These are phyloP conservation scores for Helicostylum pulchrum DNA, from an alignment of 192 early-diverging fungal genomes.

Conservation along the genomic window DNA sequence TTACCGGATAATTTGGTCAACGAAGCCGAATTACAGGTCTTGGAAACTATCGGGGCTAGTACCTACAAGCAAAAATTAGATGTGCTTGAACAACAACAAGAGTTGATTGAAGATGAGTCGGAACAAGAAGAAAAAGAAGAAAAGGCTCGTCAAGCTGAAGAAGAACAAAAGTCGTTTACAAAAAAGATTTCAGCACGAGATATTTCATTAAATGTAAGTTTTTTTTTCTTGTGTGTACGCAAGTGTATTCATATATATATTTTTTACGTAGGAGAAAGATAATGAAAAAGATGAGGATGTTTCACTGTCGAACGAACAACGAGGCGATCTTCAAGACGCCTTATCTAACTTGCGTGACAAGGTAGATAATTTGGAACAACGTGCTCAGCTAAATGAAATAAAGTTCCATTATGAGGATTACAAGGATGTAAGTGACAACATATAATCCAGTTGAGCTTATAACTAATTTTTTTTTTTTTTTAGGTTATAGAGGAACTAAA, in stretches of 20 bases:
- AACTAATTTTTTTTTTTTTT: neutral
- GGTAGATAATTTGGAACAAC: slow-evolving; percentile 53
- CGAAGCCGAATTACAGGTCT: slow-evolving; percentile 81
- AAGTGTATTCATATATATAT: neutral
- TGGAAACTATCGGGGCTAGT: slow-evolving; percentile 77
- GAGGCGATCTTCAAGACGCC: slow-evolving; percentile 50
- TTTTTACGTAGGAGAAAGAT: slow-evolving; percentile 10
- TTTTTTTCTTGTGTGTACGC: neutral
- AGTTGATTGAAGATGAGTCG: slow-evolving; percentile 88
- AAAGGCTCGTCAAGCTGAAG: slow-evolving; percentile 48
- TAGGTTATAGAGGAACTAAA: slow-evolving; percentile 51
- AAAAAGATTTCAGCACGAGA: neutral
- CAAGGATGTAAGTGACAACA: slow-evolving; percentile 46
- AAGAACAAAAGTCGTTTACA: slow-evolving; percentile 16
- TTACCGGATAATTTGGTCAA: slow-evolving; percentile 83
- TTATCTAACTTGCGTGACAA: slow-evolving; percentile 46
- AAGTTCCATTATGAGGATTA: slow-evolving; percentile 56
- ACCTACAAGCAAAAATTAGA: slow-evolving; percentile 88
- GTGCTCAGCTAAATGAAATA: slow-evolving; percentile 51
- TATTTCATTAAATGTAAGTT: neutral
- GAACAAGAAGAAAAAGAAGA: slow-evolving; percentile 75
- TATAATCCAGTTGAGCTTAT: neutral
- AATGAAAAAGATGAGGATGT: slow-evolving; percentile 40
- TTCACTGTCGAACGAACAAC: slow-evolving; percentile 45
- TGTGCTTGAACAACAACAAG: slow-evolving; percentile 90